Evolutionary conservation across 176 grass and related monocot genomes (phyloP), one percentile per base, ranked within the genome.

Genomic region (Ensete ventricosum): DNA sequence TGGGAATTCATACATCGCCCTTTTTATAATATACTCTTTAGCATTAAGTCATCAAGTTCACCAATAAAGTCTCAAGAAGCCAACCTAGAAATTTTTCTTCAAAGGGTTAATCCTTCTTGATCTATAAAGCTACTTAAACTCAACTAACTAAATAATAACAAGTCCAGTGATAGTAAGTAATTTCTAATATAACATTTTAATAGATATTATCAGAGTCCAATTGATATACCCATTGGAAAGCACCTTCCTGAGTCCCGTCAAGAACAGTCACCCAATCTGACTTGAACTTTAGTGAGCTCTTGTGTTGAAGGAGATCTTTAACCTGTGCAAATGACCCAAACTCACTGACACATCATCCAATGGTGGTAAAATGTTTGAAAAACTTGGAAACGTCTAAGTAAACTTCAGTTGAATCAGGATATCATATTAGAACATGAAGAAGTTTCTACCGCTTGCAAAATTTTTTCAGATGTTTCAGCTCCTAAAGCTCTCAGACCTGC

Each of bases 401-500:
- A 70, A 51, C 25, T 43, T 8, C 16, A 52, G 17, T 70, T 50
- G 34, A 11, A 70, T 70, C 67, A 70, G n/a, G 67, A 50, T 70
- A 55, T 22, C 0, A 29, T 29, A 16, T 53, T 55, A n/a, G 24
- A 58, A 74, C 74, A 67, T 81, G 79, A 54, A 58, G 77, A 53
- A 50, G 82, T 66, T 84, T 80, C 87, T 91, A 91, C 95, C 76
- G 84, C 90, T 87, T 91, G 86, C 78, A 98, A 87, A 93, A 98
- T 98, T 76, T 91, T 80, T 87, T 98, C 90, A 67, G 95, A 88
- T 51, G 73, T 91, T 83, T 89, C 76, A 84, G 86, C 43, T 54
- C 95, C 95, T 76, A 98, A 85, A 77, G 90, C 78, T 89, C 95
- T 85, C 62, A 98, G 95, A 77, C 95, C 95, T 84, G 95, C 95